Base-by-base conservation (phyloP, 495 filamentous ascomycete genomes). In the Tetracladium marchalianum region DNA sequence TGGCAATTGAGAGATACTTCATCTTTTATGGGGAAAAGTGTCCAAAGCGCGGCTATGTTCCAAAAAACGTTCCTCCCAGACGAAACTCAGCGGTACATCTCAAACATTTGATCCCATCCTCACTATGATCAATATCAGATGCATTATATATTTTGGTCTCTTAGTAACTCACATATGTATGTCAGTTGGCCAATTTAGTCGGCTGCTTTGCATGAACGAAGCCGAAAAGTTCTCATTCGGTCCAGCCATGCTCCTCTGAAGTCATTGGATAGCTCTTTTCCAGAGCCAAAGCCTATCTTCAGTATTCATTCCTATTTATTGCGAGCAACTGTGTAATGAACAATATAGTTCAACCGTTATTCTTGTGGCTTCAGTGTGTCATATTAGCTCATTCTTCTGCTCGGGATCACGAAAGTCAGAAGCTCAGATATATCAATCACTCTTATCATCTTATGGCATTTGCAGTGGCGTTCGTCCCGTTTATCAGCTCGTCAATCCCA, bases 401-500 rank as follows among this genome's bases (percentile, higher is more conserved):
- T 37, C 22, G 17, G 18, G 11, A 27, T 36, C 16, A 19, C 22
- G 19, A 16, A 15, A 39, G 36, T 27, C 17, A 27, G 34, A 44
- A 34, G 39, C 34, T 34, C 33, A 44, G 39, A 15, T 35, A 42
- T 50, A 44, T 35, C 36, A 35, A 13, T 19, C n/a, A n/a, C n/a
- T n/a, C n/a, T n/a, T n/a, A n/a, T 11, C 37, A 42, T 46, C 34
- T 46, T 49, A 46, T 47, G 32, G 35, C 11, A 35, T 40, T 24
- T 9, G 31, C 31, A 39, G 39, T 50, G 43, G 22, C 39, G 36
- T 18, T 31, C 44, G 33, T 24, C n/a, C 2, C 19, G 39, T 47
- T 43, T 43, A 12, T 31, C n/a, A 27, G 39, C 12, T 13, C 32
- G n/a, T 12, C 7, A 22, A 50, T 33, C 18, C 11, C 38, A n/a